Evolutionary conservation across 768 basidiomycete species (phyloP).

Genomic region (Amanita exitialis): DNA sequence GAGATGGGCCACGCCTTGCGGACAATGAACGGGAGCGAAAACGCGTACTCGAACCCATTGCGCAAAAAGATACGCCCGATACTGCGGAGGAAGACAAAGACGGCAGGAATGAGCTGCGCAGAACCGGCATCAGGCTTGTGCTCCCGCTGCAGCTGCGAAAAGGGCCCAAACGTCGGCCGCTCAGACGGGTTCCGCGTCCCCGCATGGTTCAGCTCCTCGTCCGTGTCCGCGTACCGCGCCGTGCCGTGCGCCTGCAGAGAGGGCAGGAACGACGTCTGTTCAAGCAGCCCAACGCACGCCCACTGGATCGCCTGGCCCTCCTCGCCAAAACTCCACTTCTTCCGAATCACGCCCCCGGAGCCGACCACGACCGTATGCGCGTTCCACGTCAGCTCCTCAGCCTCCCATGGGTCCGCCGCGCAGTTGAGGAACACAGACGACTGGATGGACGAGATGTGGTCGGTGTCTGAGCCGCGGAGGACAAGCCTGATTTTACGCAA

Average conservation of each 20-base stretch:
- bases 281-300: conserved; percentile 70
- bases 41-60: conserved; percentile 67
- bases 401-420: conserved; percentile 31
- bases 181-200: conserved; percentile 16
- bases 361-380: conserved; percentile 51
- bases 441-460: conserved; percentile 29
- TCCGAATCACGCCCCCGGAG: conserved; percentile 55
- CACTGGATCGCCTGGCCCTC: conserved; percentile 69
- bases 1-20: conserved; percentile 68
- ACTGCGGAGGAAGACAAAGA: conserved; percentile 72
- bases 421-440: conserved; percentile 27
- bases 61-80: conserved; percentile 62
- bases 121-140: conserved; percentile 26
- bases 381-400: conserved; percentile 67
- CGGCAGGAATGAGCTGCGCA: conserved; percentile 36
- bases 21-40: conserved; percentile 74
- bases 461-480: conserved; percentile 32
- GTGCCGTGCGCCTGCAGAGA: conserved; percentile 17
- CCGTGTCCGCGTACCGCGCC: conserved; percentile 16
- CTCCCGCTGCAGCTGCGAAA: conserved; percentile 32
- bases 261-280: conserved; percentile 35
- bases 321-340: conserved; percentile 66
- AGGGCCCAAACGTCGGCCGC: conserved; percentile 46
- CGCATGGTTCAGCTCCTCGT: conserved; percentile 17
- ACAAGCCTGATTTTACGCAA: conserved; percentile 50